Percentiles rank a stretch among this genome's conserved stretches.
These are phyloP conservation scores for Epichloe uncinata DNA, from an alignment of 2,329 filamentous ascomycete genomes.

Conservation along the genomic window DNA sequence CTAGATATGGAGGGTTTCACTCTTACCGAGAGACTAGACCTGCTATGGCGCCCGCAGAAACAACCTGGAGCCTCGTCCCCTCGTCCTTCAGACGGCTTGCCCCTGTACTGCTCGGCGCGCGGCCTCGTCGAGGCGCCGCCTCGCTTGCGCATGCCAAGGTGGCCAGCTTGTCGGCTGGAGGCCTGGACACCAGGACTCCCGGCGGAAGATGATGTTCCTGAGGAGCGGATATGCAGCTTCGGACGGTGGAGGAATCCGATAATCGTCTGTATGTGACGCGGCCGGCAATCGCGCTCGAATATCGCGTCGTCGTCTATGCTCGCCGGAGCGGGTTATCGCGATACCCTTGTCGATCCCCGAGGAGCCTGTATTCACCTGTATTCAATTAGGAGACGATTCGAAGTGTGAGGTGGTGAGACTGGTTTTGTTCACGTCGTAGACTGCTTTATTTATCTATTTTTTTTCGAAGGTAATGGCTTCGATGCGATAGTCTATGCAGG, in stretches of 20 bases:
- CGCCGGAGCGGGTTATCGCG: too few species aligned
- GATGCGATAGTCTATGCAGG: not conserved
- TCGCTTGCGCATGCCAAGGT: conserved; percentile 2
- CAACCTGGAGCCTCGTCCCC: conserved; percentile 43
- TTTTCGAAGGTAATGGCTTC: not conserved
- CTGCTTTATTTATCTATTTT: not conserved
- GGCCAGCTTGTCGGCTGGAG: conserved; percentile 4
- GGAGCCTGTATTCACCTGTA: too few species aligned
- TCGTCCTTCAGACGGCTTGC: conserved; percentile 43
- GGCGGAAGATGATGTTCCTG: not conserved
- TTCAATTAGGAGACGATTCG: too few species aligned
- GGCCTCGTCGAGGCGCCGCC: conserved; percentile 7
- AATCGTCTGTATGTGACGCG: not conserved
- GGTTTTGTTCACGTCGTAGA: not conserved
- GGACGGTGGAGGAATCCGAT: too few species aligned
- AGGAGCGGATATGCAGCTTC: too few species aligned
- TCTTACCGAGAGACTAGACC: conserved; percentile 75
- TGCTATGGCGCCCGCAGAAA: conserved; percentile 47
- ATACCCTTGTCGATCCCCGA: too few species aligned
- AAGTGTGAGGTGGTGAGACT: too few species aligned
- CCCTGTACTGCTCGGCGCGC: conserved; percentile 21
- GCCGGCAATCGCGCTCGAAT: too few species aligned
- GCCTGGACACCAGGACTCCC: not conserved
- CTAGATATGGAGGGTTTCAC: not conserved
- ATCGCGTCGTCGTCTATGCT: too few species aligned